A percentile compares a stretch with the other conserved stretches of the same genome.
phyloP scores from a whole-genome alignment of 192 early-diverging fungal genomes.

The Coemansia guatemalensis region DNA sequence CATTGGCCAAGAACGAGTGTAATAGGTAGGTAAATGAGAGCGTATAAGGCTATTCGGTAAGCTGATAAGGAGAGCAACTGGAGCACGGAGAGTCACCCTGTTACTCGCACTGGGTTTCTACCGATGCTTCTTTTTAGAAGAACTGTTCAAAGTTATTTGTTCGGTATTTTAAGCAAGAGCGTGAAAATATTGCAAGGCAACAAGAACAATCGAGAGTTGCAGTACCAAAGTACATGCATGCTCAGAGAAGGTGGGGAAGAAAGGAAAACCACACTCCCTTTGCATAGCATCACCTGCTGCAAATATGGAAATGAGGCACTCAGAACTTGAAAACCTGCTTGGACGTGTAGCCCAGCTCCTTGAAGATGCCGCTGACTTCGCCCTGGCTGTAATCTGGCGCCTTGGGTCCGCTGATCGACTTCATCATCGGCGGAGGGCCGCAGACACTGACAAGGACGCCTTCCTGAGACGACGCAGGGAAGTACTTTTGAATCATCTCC shows the following conservation, averaged over 20 bases:
- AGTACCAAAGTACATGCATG: neutral
- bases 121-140: neutral
- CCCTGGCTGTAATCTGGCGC: conserved; percentile 82
- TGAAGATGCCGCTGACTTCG: conserved; percentile 76
- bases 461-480: conserved; percentile 60
- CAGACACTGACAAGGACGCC: conserved; percentile 63
- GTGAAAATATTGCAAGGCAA: neutral
- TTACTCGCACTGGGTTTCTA: neutral
- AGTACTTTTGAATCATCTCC: conserved; percentile 65
- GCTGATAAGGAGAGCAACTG: neutral
- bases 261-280: neutral
- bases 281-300: neutral
- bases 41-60: neutral
- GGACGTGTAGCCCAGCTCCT: conserved; percentile 71
- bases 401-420: conserved; percentile 74
- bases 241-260: neutral
- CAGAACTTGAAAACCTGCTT: conserved; percentile 84
- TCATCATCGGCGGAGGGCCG: conserved; percentile 73
- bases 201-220: neutral
- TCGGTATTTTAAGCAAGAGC: neutral
- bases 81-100: neutral
- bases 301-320: neutral
- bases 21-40: neutral
- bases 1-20: conserved; percentile 10
- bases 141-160: neutral